Conservation (phyloP, 192 early-diverging fungal species). For the Coemansia brasiliensis region DNA sequence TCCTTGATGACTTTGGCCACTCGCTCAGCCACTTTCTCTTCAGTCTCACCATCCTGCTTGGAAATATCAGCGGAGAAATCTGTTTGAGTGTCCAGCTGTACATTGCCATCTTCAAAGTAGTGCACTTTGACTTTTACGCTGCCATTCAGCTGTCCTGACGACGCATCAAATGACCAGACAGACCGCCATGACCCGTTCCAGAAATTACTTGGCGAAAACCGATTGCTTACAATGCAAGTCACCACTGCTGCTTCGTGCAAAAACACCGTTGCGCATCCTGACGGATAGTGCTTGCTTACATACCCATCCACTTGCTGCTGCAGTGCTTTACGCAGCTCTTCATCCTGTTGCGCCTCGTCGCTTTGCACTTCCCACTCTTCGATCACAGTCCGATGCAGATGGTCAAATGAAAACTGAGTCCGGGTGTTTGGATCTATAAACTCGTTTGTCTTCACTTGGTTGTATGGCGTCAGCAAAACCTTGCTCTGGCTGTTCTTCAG, state of each 20-base stretch:
- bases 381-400: slow-evolving; percentile 63
- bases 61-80: slow-evolving; percentile 54
- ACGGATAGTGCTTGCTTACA: slow-evolving; percentile 75
- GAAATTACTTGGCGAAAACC: slow-evolving; percentile 89
- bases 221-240: slow-evolving; percentile 77
- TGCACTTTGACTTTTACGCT: slow-evolving; percentile 81
- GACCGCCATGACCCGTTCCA: slow-evolving; percentile 98
- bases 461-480: slow-evolving; percentile 75
- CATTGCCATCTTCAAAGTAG: slow-evolving; percentile 99
- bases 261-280: slow-evolving; percentile 68
- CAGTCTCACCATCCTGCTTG: neutral
- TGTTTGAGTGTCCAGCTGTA: slow-evolving; percentile 85
- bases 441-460: slow-evolving; percentile 61
- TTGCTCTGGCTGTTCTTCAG: slow-evolving; percentile 59
- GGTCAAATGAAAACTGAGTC: slow-evolving; percentile 76
- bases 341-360: slow-evolving; percentile 1
- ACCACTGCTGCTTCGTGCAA: slow-evolving; percentile 39
- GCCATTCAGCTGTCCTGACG: slow-evolving; percentile 65
- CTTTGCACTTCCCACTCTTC: slow-evolving; percentile 12
- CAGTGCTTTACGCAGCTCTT: slow-evolving; percentile 54
- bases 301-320: slow-evolving; percentile 68
- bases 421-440: slow-evolving; percentile 77
- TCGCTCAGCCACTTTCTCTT: slow-evolving; percentile 40
- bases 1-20: slow-evolving; percentile 69
- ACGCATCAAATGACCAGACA: slow-evolving; percentile 70